Evolutionary conservation across 306 rosid species (phyloP), one percentile per base, ranked within the genome.

Genomic region (Cicer arietinum): DNA sequence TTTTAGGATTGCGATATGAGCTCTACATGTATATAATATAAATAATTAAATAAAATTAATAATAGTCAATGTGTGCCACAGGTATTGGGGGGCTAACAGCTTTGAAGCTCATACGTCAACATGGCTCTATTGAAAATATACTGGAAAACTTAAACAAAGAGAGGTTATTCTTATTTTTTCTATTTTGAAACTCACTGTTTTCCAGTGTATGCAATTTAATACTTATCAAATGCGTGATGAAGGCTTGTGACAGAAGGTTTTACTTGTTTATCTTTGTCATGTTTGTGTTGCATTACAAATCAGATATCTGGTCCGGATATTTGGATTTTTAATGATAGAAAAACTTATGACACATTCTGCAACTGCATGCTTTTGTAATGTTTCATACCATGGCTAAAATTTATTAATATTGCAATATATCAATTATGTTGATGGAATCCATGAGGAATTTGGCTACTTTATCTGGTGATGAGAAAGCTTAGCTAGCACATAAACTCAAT

Each of bases 51-150:
- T 30, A 30, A 30, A 30, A 13, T 60, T 12, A 30, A 45, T 59
- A 41, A 58, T 12, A 67, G 59, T 51, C 65, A 56, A 62, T 73
- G 50, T 83, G 10, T 83, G 64, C 79, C n/a, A 8, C 88, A 94
- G 98, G 98, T 58, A 91, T 94, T 79, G 97, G 98, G 74, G 98
- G 98, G 74, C 86, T 64, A 81, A 91, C 96, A 69, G 98, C 98
- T 66, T 85, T 94, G 84, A 94, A 94, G 85, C 97, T 94, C 78
- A 87, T 91, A 75, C 96, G 93, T 61, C 96, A 91, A 79, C 98
- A 94, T 74, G 97, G 98, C 45, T 89, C 91, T 57, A 94, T 94
- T 43, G 98, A 94, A 81, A 87, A 30, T 67, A 91, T 94, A 75
- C 76, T 94, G 76, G 98, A 90, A 89, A 91, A 89, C 78, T 75